Evolutionary conservation across 805 yeast genomes (phyloP), one percentile per base, ranked within the genome.

Genomic region (Teunomyces cretensis): DNA sequence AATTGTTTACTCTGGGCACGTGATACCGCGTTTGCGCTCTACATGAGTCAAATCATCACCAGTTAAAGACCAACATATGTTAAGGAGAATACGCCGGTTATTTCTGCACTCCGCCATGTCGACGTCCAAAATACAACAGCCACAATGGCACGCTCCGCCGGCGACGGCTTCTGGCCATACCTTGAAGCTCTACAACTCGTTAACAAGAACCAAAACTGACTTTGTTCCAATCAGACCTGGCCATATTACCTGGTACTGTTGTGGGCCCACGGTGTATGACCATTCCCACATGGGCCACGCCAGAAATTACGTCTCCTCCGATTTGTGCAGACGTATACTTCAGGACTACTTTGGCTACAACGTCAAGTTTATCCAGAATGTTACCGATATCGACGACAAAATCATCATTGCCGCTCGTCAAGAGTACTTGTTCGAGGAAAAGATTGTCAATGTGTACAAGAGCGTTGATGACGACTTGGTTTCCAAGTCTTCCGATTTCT

Each of bases 261-360:
- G 99, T 77, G 99, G 99, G 5, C 99, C 99, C 9, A 94, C 99
- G 0, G 99, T 94, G 12, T 94, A 94, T 61, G 96, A 94, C 67
- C 82, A 94, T 28, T 81, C 91, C 42, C 99, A 94, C 62, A 90
- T 94, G 97, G 99, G 99, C 16, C 99, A 94, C 65, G 99, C 99
- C 11, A 78, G 99, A 66, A 94, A 94, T 68, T 94, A 94, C 60
- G 98, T 94, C 41, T 81, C 96, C 8, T 88, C 87, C 43, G 99
- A 94, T 65, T 89, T 94, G 61, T 87, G 90, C 62, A 82, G 99
- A 64, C 79, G 99, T 55, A 79, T 94, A 41, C 63, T 94, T 52
- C 89, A 85, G 64, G 88, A 92, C 65, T 92, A 89, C 66, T 94
- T 94, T 67, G 96, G 96, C 15, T 94, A 88, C 68, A 83, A 88